Evolutionary conservation across 2,329 filamentous ascomycete species (phyloP), one percentile per base, ranked within the genome.

Genomic region (Cytospora paraplurivora): DNA sequence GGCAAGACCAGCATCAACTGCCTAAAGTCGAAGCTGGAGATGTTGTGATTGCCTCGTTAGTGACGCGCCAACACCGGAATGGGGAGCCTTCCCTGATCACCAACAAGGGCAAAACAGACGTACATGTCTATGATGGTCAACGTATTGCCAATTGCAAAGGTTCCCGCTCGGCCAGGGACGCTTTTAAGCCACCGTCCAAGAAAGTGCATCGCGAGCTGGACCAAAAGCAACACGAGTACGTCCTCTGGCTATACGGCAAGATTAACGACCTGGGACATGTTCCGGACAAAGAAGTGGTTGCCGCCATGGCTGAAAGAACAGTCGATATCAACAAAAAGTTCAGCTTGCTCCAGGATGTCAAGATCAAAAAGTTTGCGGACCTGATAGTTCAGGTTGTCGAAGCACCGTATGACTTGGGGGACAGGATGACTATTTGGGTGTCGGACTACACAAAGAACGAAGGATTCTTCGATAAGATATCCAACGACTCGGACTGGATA

Each of bases 401-500:
- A 53, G 75, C 78, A 2, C 82, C 83, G 0, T 80, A 74, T 51
- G 76, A 79, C 35, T 21, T 69, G 7, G 71, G 72, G 27, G 80
- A 82, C 33, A 83, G 76, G 62, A 75, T 84, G 13, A 85, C 86
- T 6, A 67, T 97, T 0, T 93, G 93, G 79, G 78, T 96, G 19
- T 90, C 91, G 0, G 93, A 97, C 74, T 97, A 93, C 73, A 96
- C 92, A 0, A 77, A 85, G 57, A 92, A 97, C 70, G 71, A 79
- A 0, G 65, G 71, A 1, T 87, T 97, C 63, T 88, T 82, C 67
- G 75, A 86, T 41, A 86, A 77, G 56, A 69, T 71, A 12, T 75
- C 70, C 64, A 71, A 72, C 32, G 70, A 66, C 21, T 67, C 74
- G 3, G 68, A 73, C 1, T 70, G 67, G 27, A 67, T 73, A 2